phyloP scores from a whole-genome alignment of 306 rosid species.

The Calophaca sinica region DNA sequence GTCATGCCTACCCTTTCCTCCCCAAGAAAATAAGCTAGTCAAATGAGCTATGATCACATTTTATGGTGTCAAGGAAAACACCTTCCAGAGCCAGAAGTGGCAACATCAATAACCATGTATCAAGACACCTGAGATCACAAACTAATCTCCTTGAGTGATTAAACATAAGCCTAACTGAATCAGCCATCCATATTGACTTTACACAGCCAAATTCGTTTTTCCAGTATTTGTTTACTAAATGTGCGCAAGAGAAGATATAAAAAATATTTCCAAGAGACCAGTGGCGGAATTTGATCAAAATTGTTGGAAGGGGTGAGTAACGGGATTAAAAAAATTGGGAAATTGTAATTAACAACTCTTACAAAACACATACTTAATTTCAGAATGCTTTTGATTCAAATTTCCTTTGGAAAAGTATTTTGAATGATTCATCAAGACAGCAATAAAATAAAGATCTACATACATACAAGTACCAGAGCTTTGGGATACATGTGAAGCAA shows the following conservation, averaged over 20 bases:
- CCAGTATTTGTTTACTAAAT: conserved; percentile 5
- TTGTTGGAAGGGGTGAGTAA: not conserved
- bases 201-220: not conserved
- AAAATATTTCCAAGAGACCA: conserved; percentile 2
- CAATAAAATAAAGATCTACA: no score
- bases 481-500: not conserved
- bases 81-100: not conserved
- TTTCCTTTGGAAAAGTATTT: not conserved
- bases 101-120: not conserved
- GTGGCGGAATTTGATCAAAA: not conserved
- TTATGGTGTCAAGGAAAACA: not conserved
- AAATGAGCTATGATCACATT: not conserved
- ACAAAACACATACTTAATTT: not conserved
- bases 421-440: no score
- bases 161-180: not conserved
- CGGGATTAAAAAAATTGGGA: not conserved
- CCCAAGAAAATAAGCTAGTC: conserved; percentile 5
- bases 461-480: not conserved
- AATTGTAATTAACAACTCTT: not conserved
- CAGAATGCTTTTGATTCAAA: not conserved
- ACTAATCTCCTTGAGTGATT: not conserved
- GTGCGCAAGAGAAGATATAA: not conserved
- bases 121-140: not conserved
- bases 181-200: not conserved
- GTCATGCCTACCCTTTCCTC: not conserved